Conservation (phyloP, 208 protist species). For the Leptomonas pyrrhocoris region DNA sequence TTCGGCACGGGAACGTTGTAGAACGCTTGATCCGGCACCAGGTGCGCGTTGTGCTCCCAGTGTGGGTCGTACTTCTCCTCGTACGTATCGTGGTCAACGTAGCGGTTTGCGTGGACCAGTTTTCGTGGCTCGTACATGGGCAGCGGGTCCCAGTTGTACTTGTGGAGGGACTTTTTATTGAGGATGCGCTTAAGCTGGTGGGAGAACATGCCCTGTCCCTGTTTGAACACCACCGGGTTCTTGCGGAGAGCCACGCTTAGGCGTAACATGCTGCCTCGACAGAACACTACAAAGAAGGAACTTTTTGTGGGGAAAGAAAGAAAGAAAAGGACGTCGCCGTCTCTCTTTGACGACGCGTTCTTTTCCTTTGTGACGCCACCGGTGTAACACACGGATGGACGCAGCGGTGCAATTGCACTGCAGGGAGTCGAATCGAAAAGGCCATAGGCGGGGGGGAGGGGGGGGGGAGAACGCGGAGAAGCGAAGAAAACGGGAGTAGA, state of each 20-base stretch:
- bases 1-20: constrained; percentile 79
- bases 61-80: constrained; percentile 83
- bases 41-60: constrained; percentile 65
- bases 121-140: constrained; percentile 91
- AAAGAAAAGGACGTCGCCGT: neutral
- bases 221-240: constrained; percentile 91
- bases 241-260: constrained; percentile 43
- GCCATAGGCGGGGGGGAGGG: no score
- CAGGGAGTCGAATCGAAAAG: no score
- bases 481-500: no score
- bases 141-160: constrained; percentile 90
- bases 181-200: constrained; percentile 92
- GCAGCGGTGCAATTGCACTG: no score
- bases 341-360: neutral
- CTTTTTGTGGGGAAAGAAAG: no score
- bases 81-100: constrained; percentile 83
- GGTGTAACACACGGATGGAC: neutral
- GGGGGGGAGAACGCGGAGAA: no score
- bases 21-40: constrained; percentile 87
- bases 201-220: constrained; percentile 92
- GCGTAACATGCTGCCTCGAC: constrained; percentile 51
- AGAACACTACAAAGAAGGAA: neutral
- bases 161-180: constrained; percentile 89
- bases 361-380: neutral
- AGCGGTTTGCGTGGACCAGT: constrained; percentile 82